Percentiles rank a stretch among this genome's conserved stretches.
phyloP scores from a whole-genome alignment of 2,329 filamentous ascomycete species.

The Raffaelea arxii region DNA sequence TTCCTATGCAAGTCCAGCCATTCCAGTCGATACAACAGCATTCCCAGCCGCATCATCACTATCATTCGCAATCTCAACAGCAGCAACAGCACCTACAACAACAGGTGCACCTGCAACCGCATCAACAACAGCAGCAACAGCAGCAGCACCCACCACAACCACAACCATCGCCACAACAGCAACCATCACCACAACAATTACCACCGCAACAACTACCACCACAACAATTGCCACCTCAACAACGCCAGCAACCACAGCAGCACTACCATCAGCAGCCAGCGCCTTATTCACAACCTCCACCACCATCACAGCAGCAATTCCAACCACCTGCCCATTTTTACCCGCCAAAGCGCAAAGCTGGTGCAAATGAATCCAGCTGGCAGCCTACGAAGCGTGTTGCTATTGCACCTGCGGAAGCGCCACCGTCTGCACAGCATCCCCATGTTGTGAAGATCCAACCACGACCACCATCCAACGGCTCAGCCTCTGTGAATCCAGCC shows the following conservation, averaged over 20 bases:
- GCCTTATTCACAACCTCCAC: neutral
- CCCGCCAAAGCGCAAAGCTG: constrained; percentile 21
- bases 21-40: constrained; percentile 12
- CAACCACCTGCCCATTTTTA: neutral
- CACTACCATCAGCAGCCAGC: neutral
- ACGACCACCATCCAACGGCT: constrained; percentile 18
- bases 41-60: neutral
- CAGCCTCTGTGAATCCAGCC: no score
- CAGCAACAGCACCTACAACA: constrained; percentile 16
- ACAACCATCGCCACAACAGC: constrained; percentile 15
- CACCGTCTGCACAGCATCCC: constrained; percentile 2
- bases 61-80: constrained; percentile 12
- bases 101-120: neutral
- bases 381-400: constrained; percentile 21
- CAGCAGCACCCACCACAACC: constrained; percentile 12
- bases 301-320: constrained; percentile 12
- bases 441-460: constrained; percentile 21
- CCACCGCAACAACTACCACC: neutral
- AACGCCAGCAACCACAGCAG: neutral
- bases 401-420: constrained; percentile 13
- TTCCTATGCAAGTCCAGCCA: neutral
- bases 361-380: constrained; percentile 21
- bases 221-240: neutral
- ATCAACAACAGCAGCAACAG: neutral
- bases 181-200: constrained; percentile 1